Percentiles rank a stretch among this genome's conserved stretches.
Evolutionary conservation across 2,329 filamentous ascomycete species (phyloP).

Genomic region (Onygena corvina): DNA sequence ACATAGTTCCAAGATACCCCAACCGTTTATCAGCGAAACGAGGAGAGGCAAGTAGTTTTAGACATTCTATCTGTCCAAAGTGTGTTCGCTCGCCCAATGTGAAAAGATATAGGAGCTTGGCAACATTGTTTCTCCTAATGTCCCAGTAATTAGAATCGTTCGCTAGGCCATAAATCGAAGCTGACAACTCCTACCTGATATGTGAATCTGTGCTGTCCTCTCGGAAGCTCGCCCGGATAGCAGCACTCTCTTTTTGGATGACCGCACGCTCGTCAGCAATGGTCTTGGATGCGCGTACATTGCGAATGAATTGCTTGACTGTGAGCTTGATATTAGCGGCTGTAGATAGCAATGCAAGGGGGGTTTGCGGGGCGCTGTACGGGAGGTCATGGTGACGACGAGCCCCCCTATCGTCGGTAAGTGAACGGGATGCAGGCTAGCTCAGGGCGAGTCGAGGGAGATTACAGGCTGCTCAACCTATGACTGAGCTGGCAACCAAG

Average conservation of each 20-base stretch:
- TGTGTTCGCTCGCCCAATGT: slow-evolving; percentile 94
- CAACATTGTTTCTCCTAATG: slow-evolving; percentile 88
- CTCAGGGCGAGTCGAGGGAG: slow-evolving; percentile 7
- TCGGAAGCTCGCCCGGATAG: slow-evolving; percentile 91
- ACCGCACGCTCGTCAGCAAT: slow-evolving; percentile 97
- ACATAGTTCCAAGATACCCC: slow-evolving; percentile 89
- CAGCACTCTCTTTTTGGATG: slow-evolving; percentile 96
- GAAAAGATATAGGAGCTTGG: slow-evolving; percentile 95
- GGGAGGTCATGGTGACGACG: slow-evolving; percentile 46
- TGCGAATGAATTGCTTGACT: slow-evolving; percentile 99
- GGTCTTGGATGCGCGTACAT: slow-evolving; percentile 95
- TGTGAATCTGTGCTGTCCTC: slow-evolving; percentile 91
- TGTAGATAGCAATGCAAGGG: slow-evolving; percentile 6
- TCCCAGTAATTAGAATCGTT: background rate
- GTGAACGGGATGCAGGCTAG: slow-evolving; percentile 23
- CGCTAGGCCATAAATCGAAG: background rate
- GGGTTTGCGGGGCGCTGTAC: slow-evolving; percentile 32
- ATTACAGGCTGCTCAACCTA: background rate
- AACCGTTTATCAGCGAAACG: slow-evolving; percentile 96
- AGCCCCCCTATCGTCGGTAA: no score
- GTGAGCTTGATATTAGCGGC: slow-evolving; percentile 19
- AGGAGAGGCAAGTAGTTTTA: slow-evolving; percentile 91
- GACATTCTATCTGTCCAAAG: slow-evolving; percentile 97
- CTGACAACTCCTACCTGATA: slow-evolving; percentile 53
- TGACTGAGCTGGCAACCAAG: background rate